phyloP scores from a whole-genome alignment of 164 flowering plant genomes.

The Cinnamomum chago region DNA sequence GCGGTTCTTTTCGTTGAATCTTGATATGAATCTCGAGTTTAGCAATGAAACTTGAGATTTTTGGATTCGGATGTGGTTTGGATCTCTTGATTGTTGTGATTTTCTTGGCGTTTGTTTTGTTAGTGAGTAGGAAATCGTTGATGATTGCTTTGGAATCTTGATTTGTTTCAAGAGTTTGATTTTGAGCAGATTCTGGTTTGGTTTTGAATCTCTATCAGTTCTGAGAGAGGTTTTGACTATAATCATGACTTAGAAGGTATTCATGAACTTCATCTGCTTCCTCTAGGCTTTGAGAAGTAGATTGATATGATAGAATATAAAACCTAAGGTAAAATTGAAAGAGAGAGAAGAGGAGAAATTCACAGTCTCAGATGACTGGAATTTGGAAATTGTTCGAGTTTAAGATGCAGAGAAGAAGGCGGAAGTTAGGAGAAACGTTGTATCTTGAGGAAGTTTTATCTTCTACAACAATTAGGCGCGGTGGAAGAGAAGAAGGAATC shows the following conservation, averaged over 20 bases:
- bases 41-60: neutral
- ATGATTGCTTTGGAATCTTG: neutral
- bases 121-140: neutral
- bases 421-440: too few relatives aligned
- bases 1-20: constrained; percentile 3
- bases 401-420: neutral
- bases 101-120: constrained; percentile 1
- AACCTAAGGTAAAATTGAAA: too few relatives aligned
- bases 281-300: neutral
- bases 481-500: neutral
- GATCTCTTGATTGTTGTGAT: neutral
- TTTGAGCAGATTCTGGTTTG: too few relatives aligned
- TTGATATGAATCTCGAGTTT: neutral
- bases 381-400: neutral
- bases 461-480: neutral
- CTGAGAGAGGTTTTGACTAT: neutral
- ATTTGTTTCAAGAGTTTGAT: too few relatives aligned
- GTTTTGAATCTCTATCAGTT: neutral
- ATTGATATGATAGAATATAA: too few relatives aligned
- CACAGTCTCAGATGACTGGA: neutral
- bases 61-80: constrained; percentile 1
- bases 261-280: neutral
- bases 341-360: too few relatives aligned
- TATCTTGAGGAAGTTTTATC: neutral
- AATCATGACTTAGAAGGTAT: too few relatives aligned